Evolutionary conservation across 306 rosid genomes (phyloP).

Genomic region (Mimosa bimucronata): DNA sequence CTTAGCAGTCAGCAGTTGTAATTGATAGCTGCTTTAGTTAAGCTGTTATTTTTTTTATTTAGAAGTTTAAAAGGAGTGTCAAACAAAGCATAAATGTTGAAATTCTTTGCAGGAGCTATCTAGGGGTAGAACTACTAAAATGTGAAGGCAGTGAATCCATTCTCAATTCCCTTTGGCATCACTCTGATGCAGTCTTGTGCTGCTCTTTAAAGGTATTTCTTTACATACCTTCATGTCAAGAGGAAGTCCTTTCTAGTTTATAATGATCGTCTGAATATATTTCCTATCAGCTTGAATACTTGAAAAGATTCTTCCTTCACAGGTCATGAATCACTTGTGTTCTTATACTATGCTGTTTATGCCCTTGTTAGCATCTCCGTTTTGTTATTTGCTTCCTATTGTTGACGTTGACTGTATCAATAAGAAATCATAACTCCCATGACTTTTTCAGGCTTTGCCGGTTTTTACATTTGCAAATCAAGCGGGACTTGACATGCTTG

Average conservation of each 20-base stretch:
- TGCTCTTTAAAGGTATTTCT: conserved; percentile 80
- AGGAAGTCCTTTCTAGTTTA: background rate
- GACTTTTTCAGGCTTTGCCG: conserved; percentile 71
- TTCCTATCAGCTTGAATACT: background rate
- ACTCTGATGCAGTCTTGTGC: conserved; percentile 88
- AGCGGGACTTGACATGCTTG: conserved; percentile 99
- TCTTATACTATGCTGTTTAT: background rate
- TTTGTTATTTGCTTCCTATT: conserved; percentile 10
- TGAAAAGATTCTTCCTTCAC: conserved; percentile 14
- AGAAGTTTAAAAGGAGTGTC: background rate
- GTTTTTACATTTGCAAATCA: conserved; percentile 93
- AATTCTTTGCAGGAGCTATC: conserved; percentile 71
- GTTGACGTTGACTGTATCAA: background rate
- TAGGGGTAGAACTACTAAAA: conserved; percentile 87
- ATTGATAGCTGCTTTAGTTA: background rate
- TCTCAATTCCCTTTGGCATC: conserved; percentile 95
- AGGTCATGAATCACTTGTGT: background rate
- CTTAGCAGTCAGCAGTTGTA: background rate
- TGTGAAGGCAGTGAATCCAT: conserved; percentile 75
- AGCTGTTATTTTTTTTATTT: background rate
- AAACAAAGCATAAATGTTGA: background rate
- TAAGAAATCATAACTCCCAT: conserved; percentile 10
- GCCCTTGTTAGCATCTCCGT: background rate
- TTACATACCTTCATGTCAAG: background rate
- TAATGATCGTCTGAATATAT: background rate